Base-by-base conservation (phyloP, 495 filamentous ascomycete species). In the Thozetella sp. region DNA sequence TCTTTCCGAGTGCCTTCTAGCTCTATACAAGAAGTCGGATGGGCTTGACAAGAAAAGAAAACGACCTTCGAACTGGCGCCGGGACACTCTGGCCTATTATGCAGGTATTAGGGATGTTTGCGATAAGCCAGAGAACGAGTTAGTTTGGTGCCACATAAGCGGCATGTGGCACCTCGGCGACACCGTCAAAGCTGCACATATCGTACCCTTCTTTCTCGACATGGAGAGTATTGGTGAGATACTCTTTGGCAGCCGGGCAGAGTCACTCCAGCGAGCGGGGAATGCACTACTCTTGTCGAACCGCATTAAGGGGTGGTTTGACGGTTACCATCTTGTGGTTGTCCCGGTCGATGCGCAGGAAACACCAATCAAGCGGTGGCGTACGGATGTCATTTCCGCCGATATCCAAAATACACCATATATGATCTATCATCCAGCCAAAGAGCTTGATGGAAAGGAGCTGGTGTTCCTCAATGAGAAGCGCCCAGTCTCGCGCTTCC, bases 121-220 rank as follows among this genome's bases (percentile, higher is more conserved):
- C n/a, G n/a, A n/a, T n/a, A n/a, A n/a, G n/a, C n/a, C n/a, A n/a
- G n/a, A n/a, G n/a, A n/a, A n/a, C n/a, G n/a, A n/a, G n/a, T n/a
- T n/a, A n/a, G n/a, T n/a, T n/a, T n/a, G n/a, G n/a, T n/a, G n/a
- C n/a, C n/a, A n/a, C n/a, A n/a, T n/a, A n/a, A n/a, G n/a, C n/a
- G n/a, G n/a, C n/a, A n/a, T n/a, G n/a, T n/a, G n/a, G n/a, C n/a
- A n/a, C n/a, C n/a, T n/a, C n/a, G n/a, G n/a, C n/a, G 37, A 15
- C 9, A 26, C 17, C 27, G 51, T 57, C 20, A 9, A 4, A 2
- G 53, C 59, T 53, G 54, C 59, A 22, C 59, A 52, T 40, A 46
- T 61, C n/a, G 59, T 61, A 20, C 59, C 59, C 15, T 56, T 61
- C 25, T 61, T 61, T 61, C 46, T 61, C 40, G 59, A 56, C 54